Conservation (phyloP, 1,284 basidiomycete species). For the Rhodotorula glutinis region DNA sequence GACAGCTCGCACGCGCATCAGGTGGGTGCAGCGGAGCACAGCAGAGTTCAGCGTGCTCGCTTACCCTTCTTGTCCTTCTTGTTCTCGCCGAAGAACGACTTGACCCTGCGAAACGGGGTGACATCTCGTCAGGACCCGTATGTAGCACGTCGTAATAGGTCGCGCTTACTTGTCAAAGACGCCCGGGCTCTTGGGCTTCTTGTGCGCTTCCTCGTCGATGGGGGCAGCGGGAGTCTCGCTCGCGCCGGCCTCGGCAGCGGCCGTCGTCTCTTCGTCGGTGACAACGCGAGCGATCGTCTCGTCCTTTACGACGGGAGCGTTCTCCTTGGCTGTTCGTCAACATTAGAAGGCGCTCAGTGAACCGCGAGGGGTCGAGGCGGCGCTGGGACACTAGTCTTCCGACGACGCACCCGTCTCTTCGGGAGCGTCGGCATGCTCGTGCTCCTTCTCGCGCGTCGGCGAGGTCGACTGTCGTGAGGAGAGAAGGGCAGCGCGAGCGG, state of each 20-base stretch:
- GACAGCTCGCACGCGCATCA: background rate
- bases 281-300: background rate
- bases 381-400: too few relatives aligned
- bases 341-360: background rate
- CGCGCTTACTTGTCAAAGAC: constrained; percentile 25
- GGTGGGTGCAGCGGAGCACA: too few relatives aligned
- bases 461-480: constrained; percentile 12
- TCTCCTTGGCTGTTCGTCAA: constrained; percentile 11
- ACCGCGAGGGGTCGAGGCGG: background rate
- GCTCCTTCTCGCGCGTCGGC: constrained; percentile 10
- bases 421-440: background rate
- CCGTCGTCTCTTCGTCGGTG: background rate
- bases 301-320: constrained; percentile 1
- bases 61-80: constrained; percentile 35
- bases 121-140: background rate
- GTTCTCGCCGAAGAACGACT: constrained; percentile 33
- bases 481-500: too few relatives aligned
- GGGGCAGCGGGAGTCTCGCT: constrained; percentile 5
- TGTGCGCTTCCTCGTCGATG: constrained; percentile 12
- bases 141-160: fast-evolving
- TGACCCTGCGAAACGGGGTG: constrained; percentile 7
- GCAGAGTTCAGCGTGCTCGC: background rate
- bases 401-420: constrained; percentile 10
- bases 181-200: constrained; percentile 26
- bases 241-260: background rate